These are phyloP conservation scores for Fusarium caatingaense DNA, from an alignment of 2,329 filamentous ascomycete genomes.

Conservation along the genomic window DNA sequence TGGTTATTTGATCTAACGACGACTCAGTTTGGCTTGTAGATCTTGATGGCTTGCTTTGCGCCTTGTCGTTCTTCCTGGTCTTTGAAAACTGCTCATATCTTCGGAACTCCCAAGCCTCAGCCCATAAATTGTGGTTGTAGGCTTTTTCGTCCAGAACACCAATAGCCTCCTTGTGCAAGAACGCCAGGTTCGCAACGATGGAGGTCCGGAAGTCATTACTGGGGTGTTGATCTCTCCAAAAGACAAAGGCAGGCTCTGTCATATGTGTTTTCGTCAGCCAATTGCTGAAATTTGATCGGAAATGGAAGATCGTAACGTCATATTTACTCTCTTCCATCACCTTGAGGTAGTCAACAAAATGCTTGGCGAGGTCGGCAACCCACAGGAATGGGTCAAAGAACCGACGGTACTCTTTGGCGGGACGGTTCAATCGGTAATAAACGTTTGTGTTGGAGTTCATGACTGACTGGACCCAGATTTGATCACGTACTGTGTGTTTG, in stretches of 20 bases:
- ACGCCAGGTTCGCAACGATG: constrained; percentile 69
- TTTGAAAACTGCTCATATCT: constrained; percentile 47
- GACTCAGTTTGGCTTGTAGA: not conserved
- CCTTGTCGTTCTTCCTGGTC: not conserved
- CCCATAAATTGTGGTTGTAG: constrained; percentile 62
- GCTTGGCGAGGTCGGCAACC: constrained; percentile 77
- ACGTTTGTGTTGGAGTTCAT: constrained; percentile 56
- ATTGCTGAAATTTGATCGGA: constrained; percentile 65
- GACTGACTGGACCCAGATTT: constrained; percentile 73
- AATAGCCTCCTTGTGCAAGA: constrained; percentile 72
- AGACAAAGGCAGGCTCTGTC: constrained; percentile 54
- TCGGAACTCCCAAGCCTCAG: constrained; percentile 58
- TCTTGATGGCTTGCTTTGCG: not conserved
- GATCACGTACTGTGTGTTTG: constrained; percentile 59
- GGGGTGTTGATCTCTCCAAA: constrained; percentile 65
- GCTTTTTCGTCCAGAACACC: constrained; percentile 56
- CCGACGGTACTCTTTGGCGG: constrained; percentile 69
- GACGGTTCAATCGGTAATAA: constrained; percentile 72
- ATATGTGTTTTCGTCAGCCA: constrained; percentile 66
- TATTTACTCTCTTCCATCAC: constrained; percentile 46
- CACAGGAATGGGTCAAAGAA: constrained; percentile 75
- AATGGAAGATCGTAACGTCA: constrained; percentile 65
- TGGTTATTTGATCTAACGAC: not conserved
- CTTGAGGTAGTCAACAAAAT: constrained; percentile 74
- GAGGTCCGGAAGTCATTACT: constrained; percentile 71